These are phyloP conservation scores for Tricholoma matsutake DNA, from an alignment of 768 basidiomycete species.

Conservation along the genomic window DNA sequence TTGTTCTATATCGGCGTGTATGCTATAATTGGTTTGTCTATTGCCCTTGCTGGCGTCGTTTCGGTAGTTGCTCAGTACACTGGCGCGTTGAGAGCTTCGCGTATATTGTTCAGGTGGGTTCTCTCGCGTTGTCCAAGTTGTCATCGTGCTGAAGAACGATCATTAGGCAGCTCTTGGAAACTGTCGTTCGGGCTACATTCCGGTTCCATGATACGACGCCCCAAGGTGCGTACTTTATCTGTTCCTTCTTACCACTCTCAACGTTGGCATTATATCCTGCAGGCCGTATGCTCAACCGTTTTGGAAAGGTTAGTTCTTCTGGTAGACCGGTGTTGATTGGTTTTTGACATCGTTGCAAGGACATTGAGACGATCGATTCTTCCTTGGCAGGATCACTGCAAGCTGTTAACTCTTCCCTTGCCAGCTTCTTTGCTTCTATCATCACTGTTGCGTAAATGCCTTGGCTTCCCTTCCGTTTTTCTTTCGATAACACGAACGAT, in stretches of 20 bases:
- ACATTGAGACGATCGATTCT: constrained; percentile 84
- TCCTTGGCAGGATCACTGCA: constrained; percentile 67
- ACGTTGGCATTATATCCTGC: not conserved
- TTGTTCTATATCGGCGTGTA: constrained; percentile 72
- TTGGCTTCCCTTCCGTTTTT: not conserved
- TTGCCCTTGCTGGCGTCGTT: constrained; percentile 44
- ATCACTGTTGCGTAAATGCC: constrained; percentile 61
- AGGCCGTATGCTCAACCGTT: constrained; percentile 86
- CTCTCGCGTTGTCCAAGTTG: not conserved
- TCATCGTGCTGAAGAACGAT: constrained; percentile 31
- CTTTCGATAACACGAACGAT: not conserved
- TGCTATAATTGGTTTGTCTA: constrained; percentile 53
- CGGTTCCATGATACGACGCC: constrained; percentile 84
- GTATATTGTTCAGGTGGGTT: constrained; percentile 39
- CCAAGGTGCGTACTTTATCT: constrained; percentile 45
- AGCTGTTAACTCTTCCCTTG: constrained; percentile 74
- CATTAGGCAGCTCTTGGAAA: constrained; percentile 55
- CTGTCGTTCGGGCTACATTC: constrained; percentile 80
- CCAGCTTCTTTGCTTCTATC: constrained; percentile 73
- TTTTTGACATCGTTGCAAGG: constrained; percentile 32
- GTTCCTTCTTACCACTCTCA: not conserved
- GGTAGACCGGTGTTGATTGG: not conserved
- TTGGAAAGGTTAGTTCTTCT: constrained; percentile 53
- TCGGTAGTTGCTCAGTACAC: constrained; percentile 56
- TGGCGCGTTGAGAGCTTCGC: constrained; percentile 51